phyloP scores from a whole-genome alignment of 257 asterid genomes.

The Solanum corneliomulleri region DNA sequence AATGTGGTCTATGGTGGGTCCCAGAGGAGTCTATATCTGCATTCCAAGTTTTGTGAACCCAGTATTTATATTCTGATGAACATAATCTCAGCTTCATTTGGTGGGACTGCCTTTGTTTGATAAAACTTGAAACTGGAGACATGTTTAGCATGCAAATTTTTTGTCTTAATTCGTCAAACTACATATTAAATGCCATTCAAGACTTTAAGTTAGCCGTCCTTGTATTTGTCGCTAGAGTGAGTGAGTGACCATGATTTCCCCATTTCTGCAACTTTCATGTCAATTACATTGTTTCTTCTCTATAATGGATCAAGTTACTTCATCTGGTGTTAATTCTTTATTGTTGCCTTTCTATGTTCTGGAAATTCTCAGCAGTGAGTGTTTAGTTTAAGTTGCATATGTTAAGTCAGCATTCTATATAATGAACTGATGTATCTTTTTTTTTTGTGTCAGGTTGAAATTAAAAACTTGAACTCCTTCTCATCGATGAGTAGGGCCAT shows the following conservation, averaged over 20 bases:
- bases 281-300: background rate
- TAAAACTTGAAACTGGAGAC: background rate
- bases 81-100: background rate
- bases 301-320: background rate
- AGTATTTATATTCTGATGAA: background rate
- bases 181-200: background rate
- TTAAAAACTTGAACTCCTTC: slow-evolving; percentile 91
- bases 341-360: background rate
- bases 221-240: background rate
- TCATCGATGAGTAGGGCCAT: slow-evolving; percentile 90
- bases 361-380: background rate
- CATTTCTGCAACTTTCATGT: background rate
- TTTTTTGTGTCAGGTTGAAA: slow-evolving; percentile 62
- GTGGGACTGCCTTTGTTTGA: background rate
- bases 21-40: background rate
- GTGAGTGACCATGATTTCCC: background rate
- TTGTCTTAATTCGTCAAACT: background rate
- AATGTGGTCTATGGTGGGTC: background rate
- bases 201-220: background rate
- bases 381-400: background rate
- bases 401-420: background rate
- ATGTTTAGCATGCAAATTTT: background rate
- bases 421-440: background rate
- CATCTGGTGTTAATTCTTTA: background rate
- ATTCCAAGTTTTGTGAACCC: background rate